Evolutionary conservation across 2,329 filamentous ascomycete species (phyloP).

Genomic region (Ceratocystis albifundus): DNA sequence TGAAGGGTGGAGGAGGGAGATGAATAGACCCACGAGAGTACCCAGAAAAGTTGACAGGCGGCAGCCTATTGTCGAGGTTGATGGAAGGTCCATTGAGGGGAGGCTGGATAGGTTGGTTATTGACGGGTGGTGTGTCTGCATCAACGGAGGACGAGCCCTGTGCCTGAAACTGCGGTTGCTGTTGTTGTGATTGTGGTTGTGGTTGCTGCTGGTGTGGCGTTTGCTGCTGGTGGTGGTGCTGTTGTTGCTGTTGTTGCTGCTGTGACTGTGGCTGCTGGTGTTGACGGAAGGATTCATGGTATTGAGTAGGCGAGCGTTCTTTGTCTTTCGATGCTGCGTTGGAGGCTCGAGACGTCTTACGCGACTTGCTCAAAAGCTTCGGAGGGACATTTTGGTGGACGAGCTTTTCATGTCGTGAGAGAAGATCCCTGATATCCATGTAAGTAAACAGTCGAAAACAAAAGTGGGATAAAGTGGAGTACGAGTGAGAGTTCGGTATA

Average conservation of each 20-base stretch:
- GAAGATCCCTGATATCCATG: conserved; percentile 53
- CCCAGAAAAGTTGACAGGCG: neutral
- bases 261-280: conserved; percentile 6
- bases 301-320: conserved; percentile 11
- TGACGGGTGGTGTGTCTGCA: neutral
- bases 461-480: neutral
- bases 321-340: neutral
- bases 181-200: neutral
- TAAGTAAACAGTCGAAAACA: conserved; percentile 32
- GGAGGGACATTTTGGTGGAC: conserved; percentile 43
- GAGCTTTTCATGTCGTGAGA: conserved; percentile 53
- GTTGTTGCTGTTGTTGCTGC: neutral
- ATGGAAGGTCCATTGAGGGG: conserved; percentile 13
- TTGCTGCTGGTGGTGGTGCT: conserved; percentile 6
- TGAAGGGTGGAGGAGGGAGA: conserved; percentile 12
- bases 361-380: conserved; percentile 30
- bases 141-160: neutral
- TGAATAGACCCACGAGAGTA: conserved; percentile 7
- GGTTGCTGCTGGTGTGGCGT: neutral
- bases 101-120: conserved; percentile 6
- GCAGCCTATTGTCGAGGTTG: conserved; percentile 11
- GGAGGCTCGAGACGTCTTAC: conserved; percentile 38
- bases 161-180: conserved; percentile 8
- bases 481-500: neutral
- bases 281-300: conserved; percentile 1